phyloP scores from a whole-genome alignment of 768 basidiomycete genomes.

The Suillus subluteus region DNA sequence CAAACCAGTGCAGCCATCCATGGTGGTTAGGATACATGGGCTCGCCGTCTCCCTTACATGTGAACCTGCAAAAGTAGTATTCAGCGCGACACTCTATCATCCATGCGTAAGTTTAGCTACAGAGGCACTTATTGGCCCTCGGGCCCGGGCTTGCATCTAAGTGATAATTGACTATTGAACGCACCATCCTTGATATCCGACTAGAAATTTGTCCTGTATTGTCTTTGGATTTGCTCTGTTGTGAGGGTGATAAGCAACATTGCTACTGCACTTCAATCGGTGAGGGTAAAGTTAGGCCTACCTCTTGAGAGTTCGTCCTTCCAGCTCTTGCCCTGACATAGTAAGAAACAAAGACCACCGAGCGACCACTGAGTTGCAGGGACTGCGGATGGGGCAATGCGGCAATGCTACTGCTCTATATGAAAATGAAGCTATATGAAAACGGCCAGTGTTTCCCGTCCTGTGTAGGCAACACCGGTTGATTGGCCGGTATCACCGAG shows the following conservation, averaged over 20 bases:
- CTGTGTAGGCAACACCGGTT: too few species aligned
- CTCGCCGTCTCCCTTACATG: conserved; percentile 70
- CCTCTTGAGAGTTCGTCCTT: conserved; percentile 16
- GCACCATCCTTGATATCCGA: conserved; percentile 89
- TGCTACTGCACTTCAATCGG: not conserved
- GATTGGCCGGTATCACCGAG: too few species aligned
- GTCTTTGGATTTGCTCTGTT: conserved; percentile 68
- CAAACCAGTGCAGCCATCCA: conserved; percentile 88
- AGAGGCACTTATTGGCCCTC: not conserved
- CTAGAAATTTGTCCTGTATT: conserved; percentile 82
- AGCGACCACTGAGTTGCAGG: not conserved
- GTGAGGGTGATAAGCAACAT: not conserved
- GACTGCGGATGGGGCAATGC: not conserved
- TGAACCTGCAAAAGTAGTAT: conserved; percentile 56
- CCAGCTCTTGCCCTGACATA: conserved; percentile 9
- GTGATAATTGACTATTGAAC: conserved; percentile 19
- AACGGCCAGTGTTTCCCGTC: too few species aligned
- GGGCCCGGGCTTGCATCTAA: not conserved
- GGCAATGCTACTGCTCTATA: not conserved
- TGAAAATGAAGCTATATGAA: too few species aligned
- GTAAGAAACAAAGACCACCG: not conserved
- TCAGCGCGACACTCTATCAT: not conserved
- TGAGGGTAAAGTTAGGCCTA: conserved; percentile 2
- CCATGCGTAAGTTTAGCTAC: not conserved
- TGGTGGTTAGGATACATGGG: conserved; percentile 75